Conservation (phyloP, 2,329 filamentous ascomycete genomes). For the Thyridium curvatum region DNA sequence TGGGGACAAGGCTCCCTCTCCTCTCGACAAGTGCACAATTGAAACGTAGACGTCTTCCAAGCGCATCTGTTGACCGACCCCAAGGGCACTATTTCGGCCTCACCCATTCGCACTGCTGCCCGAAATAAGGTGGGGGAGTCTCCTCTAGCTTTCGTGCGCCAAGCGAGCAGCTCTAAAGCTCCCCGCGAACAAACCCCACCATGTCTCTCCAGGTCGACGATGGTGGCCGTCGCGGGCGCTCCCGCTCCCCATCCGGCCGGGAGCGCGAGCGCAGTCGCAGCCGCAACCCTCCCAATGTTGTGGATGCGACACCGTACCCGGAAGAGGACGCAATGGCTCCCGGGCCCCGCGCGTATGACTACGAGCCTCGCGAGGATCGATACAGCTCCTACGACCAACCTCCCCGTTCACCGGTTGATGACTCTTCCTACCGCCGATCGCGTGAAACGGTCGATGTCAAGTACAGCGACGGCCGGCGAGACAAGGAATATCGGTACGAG, state of each 20-base stretch:
- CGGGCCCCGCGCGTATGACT: constrained; percentile 20
- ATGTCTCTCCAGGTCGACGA: constrained; percentile 49
- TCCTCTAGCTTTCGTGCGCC: neutral
- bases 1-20: no score
- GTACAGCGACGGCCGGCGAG: constrained; percentile 16
- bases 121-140: neutral
- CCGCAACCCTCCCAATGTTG: constrained; percentile 22
- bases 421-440: constrained; percentile 28
- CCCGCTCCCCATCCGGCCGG: constrained; percentile 37
- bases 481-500: constrained; percentile 16
- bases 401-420: constrained; percentile 11
- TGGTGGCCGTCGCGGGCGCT: constrained; percentile 35
- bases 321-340: constrained; percentile 23
- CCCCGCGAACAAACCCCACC: constrained; percentile 2
- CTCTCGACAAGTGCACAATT: no score
- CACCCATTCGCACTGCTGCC: no score
- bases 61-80: no score
- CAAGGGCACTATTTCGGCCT: no score
- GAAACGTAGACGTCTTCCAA: no score
- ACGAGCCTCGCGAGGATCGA: constrained; percentile 19
- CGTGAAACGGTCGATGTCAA: constrained; percentile 22
- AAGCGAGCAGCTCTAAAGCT: neutral
- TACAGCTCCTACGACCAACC: constrained; percentile 5
- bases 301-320: constrained; percentile 39
- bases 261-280: constrained; percentile 26